These are phyloP conservation scores for Leccinum truebloodii DNA, from an alignment of 768 basidiomycete genomes.

Conservation along the genomic window DNA sequence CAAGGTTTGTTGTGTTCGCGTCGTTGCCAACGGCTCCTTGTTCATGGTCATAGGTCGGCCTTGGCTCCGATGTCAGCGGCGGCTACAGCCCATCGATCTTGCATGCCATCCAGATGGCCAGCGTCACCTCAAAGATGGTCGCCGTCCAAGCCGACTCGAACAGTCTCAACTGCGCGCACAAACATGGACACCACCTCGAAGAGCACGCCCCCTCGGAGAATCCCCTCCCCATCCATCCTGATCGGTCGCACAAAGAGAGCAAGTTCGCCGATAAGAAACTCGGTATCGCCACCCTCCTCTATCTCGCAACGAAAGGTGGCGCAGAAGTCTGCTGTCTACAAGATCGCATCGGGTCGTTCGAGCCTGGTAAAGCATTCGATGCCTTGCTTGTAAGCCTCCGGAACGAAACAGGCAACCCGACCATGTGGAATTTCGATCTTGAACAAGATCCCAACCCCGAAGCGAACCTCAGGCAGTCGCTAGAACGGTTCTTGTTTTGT, in stretches of 20 bases:
- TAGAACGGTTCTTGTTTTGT: slow-evolving; percentile 86
- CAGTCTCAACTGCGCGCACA: background rate
- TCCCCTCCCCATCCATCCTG: background rate
- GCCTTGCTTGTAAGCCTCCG: slow-evolving; percentile 73
- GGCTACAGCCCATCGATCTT: slow-evolving; percentile 85
- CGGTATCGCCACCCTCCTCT: slow-evolving; percentile 71
- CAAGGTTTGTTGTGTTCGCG: slow-evolving; percentile 55
- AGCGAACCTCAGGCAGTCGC: slow-evolving; percentile 48
- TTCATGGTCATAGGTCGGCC: slow-evolving; percentile 61
- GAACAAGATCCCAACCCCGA: slow-evolving; percentile 35
- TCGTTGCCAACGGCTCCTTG: slow-evolving; percentile 8
- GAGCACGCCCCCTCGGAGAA: background rate
- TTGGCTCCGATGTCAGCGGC: slow-evolving; percentile 94
- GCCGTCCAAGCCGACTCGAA: slow-evolving; percentile 44
- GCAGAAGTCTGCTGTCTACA: slow-evolving; percentile 78
- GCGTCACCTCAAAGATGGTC: slow-evolving; percentile 78
- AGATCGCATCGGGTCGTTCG: slow-evolving; percentile 72
- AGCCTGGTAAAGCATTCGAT: slow-evolving; percentile 85
- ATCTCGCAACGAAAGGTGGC: slow-evolving; percentile 91
- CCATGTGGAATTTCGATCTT: slow-evolving; percentile 48
- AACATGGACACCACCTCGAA: background rate
- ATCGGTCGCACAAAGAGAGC: slow-evolving; percentile 6
- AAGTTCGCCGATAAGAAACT: slow-evolving; percentile 63
- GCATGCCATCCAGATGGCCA: slow-evolving; percentile 68
- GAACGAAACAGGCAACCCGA: slow-evolving; percentile 53